Evolutionary conservation across 345 rosid species (phyloP), one percentile per base, ranked within the genome.

Genomic region (Raphanus raphanistrum): DNA sequence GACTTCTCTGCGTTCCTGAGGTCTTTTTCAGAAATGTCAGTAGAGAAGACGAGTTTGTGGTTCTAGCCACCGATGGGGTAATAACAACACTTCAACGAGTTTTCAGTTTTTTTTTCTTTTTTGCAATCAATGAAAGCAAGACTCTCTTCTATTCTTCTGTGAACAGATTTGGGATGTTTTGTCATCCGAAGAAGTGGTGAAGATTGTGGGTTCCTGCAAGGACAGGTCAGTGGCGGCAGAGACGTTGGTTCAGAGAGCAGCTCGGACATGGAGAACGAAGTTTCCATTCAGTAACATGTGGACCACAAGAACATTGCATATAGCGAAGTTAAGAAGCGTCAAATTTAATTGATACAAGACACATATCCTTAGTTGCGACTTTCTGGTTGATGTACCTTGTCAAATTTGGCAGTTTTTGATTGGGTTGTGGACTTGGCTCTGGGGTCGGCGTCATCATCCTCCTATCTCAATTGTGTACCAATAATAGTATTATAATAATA

Each of bases 61-160:
- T 96, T 61, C 77, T 96, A 55, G 99, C 99, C 57, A 89, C 97
- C 0, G 99, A 96, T 80, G 98, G 99, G 85, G 96, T 95, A 86
- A 0, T 0, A 87, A 86, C 21, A 67, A 35, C 35, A 33, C 36
- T 29, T 50, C 0, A 17, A 10, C 5, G 7, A 66, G 29, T 16
- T 64, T 58, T 27, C 59, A 50, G 36, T 6, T 36, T 36, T 33
- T 33, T 33, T 6, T 68, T 27, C 4, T n/a, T n/a, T 55, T 43
- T 27, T 25, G 54, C 25, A 25, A 26, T 48, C 9, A 7, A 16
- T 66, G 65, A 54, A 32, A 69, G 6, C 6, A 32, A 21, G 11
- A 48, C 2, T 48, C 5, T 67, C 63, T 72, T 10, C n/a, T 12
- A 8, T 27, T 27, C 4, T 21, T 21, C 21, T 21, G 2, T 36